Percentiles rank a stretch among this genome's conserved stretches.
Conservation (phyloP, 352 stramenopile genomes). For the Phytophthora syringae region DNA sequence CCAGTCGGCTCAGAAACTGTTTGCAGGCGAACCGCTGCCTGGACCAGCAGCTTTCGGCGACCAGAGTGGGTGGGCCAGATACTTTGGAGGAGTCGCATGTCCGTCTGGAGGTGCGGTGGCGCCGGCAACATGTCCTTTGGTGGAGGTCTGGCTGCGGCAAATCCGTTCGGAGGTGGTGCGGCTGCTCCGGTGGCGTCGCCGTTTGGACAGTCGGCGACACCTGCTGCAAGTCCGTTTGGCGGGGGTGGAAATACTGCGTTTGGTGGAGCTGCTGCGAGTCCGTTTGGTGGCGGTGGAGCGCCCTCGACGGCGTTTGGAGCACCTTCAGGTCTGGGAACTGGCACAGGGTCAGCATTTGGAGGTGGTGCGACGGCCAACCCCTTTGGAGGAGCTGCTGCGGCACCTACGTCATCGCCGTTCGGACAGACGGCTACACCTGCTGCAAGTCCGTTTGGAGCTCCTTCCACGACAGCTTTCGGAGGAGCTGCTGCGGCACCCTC, state of each 20-base stretch:
- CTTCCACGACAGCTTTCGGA: constrained; percentile 33
- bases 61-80: constrained; percentile 19
- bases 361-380: constrained; percentile 21
- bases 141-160: constrained; percentile 16
- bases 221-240: constrained; percentile 45
- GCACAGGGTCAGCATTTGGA: constrained; percentile 26
- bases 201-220: constrained; percentile 33
- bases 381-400: constrained; percentile 31
- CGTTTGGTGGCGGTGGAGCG: constrained; percentile 39
- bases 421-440: constrained; percentile 26
- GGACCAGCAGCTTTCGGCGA: constrained; percentile 22
- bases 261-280: constrained; percentile 29
- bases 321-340: constrained; percentile 25
- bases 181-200: constrained; percentile 25
- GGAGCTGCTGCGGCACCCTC: constrained; percentile 17
- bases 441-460: constrained; percentile 44
- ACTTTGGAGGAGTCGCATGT: constrained; percentile 35
- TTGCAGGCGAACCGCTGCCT: constrained; percentile 54
- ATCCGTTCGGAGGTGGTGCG: constrained; percentile 33
- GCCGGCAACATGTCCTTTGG: constrained; percentile 24
- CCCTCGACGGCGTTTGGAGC: constrained; percentile 36
- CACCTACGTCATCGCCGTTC: constrained; percentile 33
- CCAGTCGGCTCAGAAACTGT: constrained; percentile 58
- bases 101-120: constrained; percentile 15
- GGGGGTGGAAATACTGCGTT: constrained; percentile 25